Evolutionary conservation across 176 grass and related monocot species (phyloP), one percentile per base, ranked within the genome.

Genomic region (Oryza meyeriana): DNA sequence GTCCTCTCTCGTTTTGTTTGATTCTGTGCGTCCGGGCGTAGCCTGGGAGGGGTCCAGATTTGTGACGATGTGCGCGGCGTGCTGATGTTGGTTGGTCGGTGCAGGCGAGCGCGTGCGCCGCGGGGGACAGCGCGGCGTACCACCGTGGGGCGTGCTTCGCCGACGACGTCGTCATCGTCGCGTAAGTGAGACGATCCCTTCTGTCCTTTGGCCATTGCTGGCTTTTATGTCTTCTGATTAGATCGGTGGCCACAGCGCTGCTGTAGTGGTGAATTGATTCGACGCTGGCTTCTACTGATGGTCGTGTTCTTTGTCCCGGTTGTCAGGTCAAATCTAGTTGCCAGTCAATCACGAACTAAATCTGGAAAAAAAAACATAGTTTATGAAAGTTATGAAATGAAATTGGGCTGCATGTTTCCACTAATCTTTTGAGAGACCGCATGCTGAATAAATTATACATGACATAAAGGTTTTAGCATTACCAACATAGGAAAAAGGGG

Each of bases 101-200:
- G 11, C 83, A 98, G 96, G 79, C 89, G 30, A 87, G 84, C 62
- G 75, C 66, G 66, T 98, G 93, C 73, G 88, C 92, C 71, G 90
- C 95, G 59, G 84, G 85, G 75, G 92, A 87, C 75, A 84, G 80
- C 57, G 79, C 85, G 6, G 80, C 83, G 77, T 93, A 90, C 81
- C 76, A 91, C 61, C 87, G 85, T 68, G 89, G 5, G 48, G 47
- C 86, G 18, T 86, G 72, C 84, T 95, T 92, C 65, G 93, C 82
- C 22, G 96, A 98, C 35, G 93, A 98, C 82, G 85, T 98, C 70
- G 96, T 98, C 84, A 91, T 98, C 81, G 96, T 98, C 52, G 96
- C 93, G 96, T 98, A 84, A 95, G 90, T 83, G 33, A 42, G 33
- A 42, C 32, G 26, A 16, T 42, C 33, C 22, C 25, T 9, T n/a